phyloP scores from a whole-genome alignment of 768 basidiomycete genomes.

The Tephrocybe sp. region DNA sequence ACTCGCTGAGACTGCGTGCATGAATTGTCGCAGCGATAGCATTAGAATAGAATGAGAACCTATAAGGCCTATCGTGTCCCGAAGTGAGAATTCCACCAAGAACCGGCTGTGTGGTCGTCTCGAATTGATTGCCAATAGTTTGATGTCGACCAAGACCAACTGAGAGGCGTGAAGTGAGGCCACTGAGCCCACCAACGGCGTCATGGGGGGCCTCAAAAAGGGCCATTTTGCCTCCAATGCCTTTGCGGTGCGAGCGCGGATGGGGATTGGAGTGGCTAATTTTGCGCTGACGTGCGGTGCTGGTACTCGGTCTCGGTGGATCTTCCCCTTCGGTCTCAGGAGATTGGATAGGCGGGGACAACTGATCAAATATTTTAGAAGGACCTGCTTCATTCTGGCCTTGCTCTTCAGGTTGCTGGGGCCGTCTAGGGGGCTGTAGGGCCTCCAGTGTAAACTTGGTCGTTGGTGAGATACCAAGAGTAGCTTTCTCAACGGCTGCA shows the following conservation, averaged over 20 bases:
- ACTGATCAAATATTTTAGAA: slow-evolving; percentile 5
- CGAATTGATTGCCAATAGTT: slow-evolving; percentile 1
- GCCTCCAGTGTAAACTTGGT: slow-evolving; percentile 37
- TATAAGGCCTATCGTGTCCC: slow-evolving; percentile 86
- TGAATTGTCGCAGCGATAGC: slow-evolving; percentile 91
- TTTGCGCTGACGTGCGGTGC: slow-evolving; percentile 67
- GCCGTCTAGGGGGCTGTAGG: slow-evolving; percentile 15
- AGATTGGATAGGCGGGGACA: background rate
- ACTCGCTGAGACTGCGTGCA: slow-evolving; percentile 87
- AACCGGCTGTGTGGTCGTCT: slow-evolving; percentile 4
- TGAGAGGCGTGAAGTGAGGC: slow-evolving; percentile 9
- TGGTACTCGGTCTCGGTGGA: slow-evolving; percentile 5
- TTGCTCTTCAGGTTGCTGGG: background rate
- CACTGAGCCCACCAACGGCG: slow-evolving; percentile 10
- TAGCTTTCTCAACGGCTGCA: slow-evolving; percentile 65
- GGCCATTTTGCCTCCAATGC: slow-evolving; percentile 81
- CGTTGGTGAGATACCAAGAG: slow-evolving; percentile 57
- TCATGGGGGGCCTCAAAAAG: slow-evolving; percentile 74
- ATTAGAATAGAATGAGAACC: slow-evolving; percentile 99
- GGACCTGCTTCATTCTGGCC: slow-evolving; percentile 13
- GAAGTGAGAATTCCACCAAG: slow-evolving; percentile 39
- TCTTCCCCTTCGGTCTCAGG: slow-evolving; percentile 11
- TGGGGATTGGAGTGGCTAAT: slow-evolving; percentile 79
- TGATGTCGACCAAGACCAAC: slow-evolving; percentile 27
- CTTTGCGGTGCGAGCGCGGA: slow-evolving; percentile 60